Evolutionary conservation across 148 eudicot genomes (phyloP).

Genomic region (Nyssa sinensis): DNA sequence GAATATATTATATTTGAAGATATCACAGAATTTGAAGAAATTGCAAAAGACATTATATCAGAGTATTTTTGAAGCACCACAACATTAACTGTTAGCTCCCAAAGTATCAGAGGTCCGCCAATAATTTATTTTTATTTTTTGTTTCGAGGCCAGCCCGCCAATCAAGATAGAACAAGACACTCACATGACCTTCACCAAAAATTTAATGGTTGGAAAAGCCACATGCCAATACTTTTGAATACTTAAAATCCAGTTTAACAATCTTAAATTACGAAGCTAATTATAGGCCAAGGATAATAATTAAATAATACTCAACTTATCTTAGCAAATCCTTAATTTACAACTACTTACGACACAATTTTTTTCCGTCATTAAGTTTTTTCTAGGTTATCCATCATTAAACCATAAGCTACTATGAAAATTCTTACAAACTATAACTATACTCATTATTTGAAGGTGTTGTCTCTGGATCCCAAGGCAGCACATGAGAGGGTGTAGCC

Average conservation of each 20-base stretch:
- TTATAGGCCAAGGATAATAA: background rate
- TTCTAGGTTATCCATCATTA: too few species aligned
- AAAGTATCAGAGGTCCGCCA: background rate
- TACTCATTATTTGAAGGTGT: too few species aligned
- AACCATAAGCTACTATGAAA: too few species aligned
- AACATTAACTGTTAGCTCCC: background rate
- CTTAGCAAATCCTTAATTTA: background rate
- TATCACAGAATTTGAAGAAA: too few species aligned
- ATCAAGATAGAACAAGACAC: background rate
- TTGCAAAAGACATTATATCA: too few species aligned
- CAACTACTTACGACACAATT: background rate
- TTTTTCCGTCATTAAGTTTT: too few species aligned
- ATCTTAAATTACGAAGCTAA: background rate
- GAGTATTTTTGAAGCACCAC: too few species aligned
- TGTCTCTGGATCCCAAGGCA: too few species aligned
- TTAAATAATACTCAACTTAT: background rate
- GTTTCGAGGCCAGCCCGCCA: background rate
- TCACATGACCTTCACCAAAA: background rate
- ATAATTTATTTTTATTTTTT: background rate
- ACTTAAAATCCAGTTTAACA: background rate
- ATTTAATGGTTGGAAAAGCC: background rate
- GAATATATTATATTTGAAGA: background rate
- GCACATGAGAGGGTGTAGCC: too few species aligned
- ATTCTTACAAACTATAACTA: too few species aligned
- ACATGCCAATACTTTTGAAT: background rate